These are phyloP conservation scores for Vitellaria paradoxa DNA, from an alignment of 179 eudicot species.

Conservation along the genomic window DNA sequence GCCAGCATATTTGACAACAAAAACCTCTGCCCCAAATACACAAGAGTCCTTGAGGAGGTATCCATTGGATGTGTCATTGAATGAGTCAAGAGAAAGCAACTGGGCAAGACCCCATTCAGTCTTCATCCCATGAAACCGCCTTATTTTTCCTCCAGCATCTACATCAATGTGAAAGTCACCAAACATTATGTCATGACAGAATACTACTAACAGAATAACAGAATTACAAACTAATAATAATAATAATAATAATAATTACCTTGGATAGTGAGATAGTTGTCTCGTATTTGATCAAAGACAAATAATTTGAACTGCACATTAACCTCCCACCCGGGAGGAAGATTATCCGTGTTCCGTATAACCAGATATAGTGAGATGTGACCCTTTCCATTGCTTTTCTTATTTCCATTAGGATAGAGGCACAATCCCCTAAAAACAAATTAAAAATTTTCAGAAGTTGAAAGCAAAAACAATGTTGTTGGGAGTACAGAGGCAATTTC, in stretches of 20 bases:
- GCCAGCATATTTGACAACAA: conserved; percentile 8
- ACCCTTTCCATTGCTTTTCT: conserved; percentile 7
- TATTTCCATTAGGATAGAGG: conserved; percentile 14
- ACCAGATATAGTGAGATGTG: conserved; percentile 16
- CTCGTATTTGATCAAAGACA: conserved; percentile 7
- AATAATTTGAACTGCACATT: conserved; percentile 14
- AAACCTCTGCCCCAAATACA: conserved; percentile 16
- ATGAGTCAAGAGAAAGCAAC: conserved; percentile 6
- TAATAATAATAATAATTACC: conserved; percentile 1
- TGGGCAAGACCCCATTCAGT: conserved; percentile 15
- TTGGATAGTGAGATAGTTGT: conserved; percentile 1
- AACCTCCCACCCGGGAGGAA: conserved; percentile 15
- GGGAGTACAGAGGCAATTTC: background rate
- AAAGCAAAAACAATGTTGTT: background rate
- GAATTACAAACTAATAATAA: background rate
- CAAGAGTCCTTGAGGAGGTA: conserved; percentile 15
- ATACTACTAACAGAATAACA: background rate
- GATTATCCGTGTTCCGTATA: conserved; percentile 1
- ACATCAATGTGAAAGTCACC: background rate
- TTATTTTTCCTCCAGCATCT: background rate
- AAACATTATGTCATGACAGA: background rate
- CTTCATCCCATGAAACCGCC: conserved; percentile 9
- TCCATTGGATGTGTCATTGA: conserved; percentile 1
- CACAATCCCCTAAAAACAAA: conserved; percentile 16
- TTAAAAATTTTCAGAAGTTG: background rate